A percentile compares a stretch with the other conserved stretches of the same genome.
Evolutionary conservation across 192 early-diverging fungal genomes (phyloP).

Genomic region (Chytriomyces confervae): DNA sequence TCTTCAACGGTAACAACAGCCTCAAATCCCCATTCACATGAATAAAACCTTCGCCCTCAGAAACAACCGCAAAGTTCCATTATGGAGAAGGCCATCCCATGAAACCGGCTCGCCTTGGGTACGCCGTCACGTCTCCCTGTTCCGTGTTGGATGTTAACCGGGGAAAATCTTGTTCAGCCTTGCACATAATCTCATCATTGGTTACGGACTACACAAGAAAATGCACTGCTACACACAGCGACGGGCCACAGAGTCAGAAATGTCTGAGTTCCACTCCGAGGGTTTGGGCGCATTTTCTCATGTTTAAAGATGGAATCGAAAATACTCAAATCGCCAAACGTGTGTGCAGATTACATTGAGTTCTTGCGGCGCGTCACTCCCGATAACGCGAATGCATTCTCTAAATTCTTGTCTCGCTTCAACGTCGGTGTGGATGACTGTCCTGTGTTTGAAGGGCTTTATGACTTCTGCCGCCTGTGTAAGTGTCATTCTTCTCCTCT

Average conservation of each 20-base stretch:
- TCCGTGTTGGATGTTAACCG: not conserved
- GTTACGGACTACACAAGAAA: slow-evolving; percentile 91
- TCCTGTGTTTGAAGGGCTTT: slow-evolving; percentile 95
- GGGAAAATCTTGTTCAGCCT: slow-evolving; percentile 48
- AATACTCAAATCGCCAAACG: too few species aligned
- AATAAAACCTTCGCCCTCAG: slow-evolving; percentile 3
- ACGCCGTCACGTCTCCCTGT: not conserved
- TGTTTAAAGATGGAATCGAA: too few species aligned
- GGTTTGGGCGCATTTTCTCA: slow-evolving; percentile 88
- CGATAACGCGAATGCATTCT: slow-evolving; percentile 54
- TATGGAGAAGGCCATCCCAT: slow-evolving; percentile 83
- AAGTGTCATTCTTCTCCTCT: not conserved
- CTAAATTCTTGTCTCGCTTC: slow-evolving; percentile 55
- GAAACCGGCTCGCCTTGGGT: slow-evolving; percentile 94
- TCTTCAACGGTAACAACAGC: slow-evolving; percentile 32
- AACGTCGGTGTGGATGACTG: slow-evolving; percentile 91
- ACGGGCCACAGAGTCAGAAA: slow-evolving; percentile 83
- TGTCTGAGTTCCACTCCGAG: slow-evolving; percentile 92
- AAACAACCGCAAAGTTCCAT: slow-evolving; percentile 42
- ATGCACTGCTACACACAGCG: slow-evolving; percentile 85
- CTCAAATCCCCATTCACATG: too few species aligned
- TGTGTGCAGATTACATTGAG: slow-evolving; percentile 29
- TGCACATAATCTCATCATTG: slow-evolving; percentile 89
- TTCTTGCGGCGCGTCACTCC: slow-evolving; percentile 52
- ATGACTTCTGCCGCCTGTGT: slow-evolving; percentile 86